Evolutionary conservation across 495 filamentous ascomycete species (phyloP), one percentile per base, ranked within the genome.

Genomic region (Physcia stellaris): DNA sequence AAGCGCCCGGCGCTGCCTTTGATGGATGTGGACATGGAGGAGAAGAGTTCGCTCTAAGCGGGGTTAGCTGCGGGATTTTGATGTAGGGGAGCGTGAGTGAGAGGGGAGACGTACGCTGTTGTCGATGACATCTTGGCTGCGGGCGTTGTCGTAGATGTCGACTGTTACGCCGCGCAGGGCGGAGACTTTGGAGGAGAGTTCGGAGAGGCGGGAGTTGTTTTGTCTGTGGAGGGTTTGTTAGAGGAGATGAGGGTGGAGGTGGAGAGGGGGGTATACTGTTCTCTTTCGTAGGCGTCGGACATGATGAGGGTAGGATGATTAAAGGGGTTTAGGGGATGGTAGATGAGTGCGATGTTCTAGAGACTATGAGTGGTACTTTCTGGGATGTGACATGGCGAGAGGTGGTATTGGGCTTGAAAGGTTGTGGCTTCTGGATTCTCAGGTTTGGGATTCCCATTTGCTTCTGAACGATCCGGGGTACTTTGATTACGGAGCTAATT

Each of bases 211-310:
- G 51, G 83, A 78, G 62, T 94, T 94, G 64, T 98, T 98, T 63
- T 98, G 90, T 59, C 75, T 78, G 51, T 29, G 6, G 13, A 6
- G 5, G 12, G 12, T 30, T 56, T 21, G 47, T 49, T 35, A 6
- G 13, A 34, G 10, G 13, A 42, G 20, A 15, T 18, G 17, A 33
- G 44, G 20, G 11, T 13, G 28, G 28, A 27, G 29, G 24, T 19
- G 21, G 39, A 27, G 26, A 24, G 33, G 35, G 13, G 32, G 31
- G 21, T 56, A 13, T 70, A 78, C 75, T 71, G 60, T 66, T 98
- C 88, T 55, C 88, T 83, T 66, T 94, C 86, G 66, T 92, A 98
- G 47, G 86, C 77, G 59, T 94, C 87, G 23, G 86, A 86, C 88
- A 95, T 95, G 21, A 64, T 68, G 31, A 17, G 32, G 20, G 17